phyloP scores from a whole-genome alignment of 2,329 filamentous ascomycete genomes.

The Fusarium graminum region DNA sequence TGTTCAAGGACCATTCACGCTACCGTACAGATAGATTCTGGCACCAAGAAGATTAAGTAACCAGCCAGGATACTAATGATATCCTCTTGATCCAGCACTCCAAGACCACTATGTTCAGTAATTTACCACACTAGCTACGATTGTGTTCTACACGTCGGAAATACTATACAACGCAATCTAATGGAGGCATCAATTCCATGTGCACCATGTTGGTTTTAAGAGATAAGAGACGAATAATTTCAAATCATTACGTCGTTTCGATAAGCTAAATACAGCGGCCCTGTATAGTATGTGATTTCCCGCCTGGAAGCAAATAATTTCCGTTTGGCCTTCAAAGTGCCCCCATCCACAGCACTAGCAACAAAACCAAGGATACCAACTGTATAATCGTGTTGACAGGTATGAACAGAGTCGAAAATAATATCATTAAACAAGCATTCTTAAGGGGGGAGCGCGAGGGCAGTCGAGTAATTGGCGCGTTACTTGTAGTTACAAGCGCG shows the following conservation, averaged over 20 bases:
- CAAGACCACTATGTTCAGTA: neutral
- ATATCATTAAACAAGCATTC: constrained; percentile 3
- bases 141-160: too few relatives aligned
- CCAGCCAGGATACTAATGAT: neutral
- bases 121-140: too few relatives aligned
- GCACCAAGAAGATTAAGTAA: neutral
- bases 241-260: constrained; percentile 11
- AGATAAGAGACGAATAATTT: neutral
- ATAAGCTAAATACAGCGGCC: constrained; percentile 36
- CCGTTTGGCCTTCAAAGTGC: neutral
- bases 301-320: constrained; percentile 17
- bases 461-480: constrained; percentile 1
- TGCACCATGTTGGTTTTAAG: neutral
- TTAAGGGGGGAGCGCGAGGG: neutral
- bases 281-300: constrained; percentile 35
- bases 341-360: neutral
- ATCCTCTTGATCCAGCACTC: neutral
- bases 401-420: neutral
- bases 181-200: neutral
- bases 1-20: neutral
- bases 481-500: constrained; percentile 5
- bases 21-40: constrained; percentile 4
- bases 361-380: neutral
- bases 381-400: neutral
- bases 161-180: neutral